Percentiles rank a stretch among this genome's conserved stretches.
Evolutionary conservation across 2,329 filamentous ascomycete genomes (phyloP).

Genomic region (Huntiella decipiens): DNA sequence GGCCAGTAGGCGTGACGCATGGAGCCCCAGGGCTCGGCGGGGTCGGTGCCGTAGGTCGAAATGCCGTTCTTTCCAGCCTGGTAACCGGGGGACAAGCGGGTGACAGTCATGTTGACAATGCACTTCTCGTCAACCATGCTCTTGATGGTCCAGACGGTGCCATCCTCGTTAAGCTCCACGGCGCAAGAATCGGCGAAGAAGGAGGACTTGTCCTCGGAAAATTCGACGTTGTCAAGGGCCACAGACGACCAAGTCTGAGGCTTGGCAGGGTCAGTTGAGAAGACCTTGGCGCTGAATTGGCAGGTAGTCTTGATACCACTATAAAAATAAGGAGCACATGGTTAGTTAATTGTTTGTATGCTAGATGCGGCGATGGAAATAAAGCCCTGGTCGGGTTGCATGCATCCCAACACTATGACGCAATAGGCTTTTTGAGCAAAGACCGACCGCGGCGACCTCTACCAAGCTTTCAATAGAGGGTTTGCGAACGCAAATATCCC

Average conservation of each 20-base stretch:
- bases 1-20: constrained; percentile 96
- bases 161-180: constrained; percentile 70
- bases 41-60: constrained; percentile 72
- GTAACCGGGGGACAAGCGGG: constrained; percentile 59
- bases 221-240: constrained; percentile 57
- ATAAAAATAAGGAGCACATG: constrained; percentile 2
- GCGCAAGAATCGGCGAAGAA: constrained; percentile 80
- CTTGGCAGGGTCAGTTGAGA: constrained; percentile 53
- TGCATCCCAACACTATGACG: background rate
- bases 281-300: constrained; percentile 91
- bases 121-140: constrained; percentile 64
- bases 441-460: background rate
- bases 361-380: background rate
- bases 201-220: constrained; percentile 63
- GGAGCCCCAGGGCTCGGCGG: constrained; percentile 67
- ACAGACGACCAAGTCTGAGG: constrained; percentile 71
- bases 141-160: constrained; percentile 70
- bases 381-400: background rate
- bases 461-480: background rate
- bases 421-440: background rate
- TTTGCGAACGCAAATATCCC: background rate
- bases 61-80: constrained; percentile 69
- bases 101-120: constrained; percentile 73
- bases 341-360: background rate
- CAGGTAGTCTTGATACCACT: constrained; percentile 79